Evolutionary conservation across 2,329 filamentous ascomycete species (phyloP), one percentile per base, ranked within the genome.

Genomic region (Apiospora marii): DNA sequence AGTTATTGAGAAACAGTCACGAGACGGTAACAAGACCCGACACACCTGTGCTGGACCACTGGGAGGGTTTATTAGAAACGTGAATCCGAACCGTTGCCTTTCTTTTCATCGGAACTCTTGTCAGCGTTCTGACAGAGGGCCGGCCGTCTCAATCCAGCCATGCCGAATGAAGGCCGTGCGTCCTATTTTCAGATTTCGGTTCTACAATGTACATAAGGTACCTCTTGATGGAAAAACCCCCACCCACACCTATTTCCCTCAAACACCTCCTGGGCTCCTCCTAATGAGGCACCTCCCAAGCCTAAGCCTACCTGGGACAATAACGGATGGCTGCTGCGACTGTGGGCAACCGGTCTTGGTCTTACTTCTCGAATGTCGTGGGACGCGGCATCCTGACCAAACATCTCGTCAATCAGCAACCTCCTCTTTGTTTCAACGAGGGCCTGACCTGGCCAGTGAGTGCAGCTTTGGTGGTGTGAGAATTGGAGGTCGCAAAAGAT

Each of bases 191-290:
- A 34, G 51, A 58, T 14, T 58, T 58, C 27, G 27, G 51, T 4
- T 58, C 16, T 61, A 4, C 4, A 30, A 30, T 30, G 27, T 30
- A 2, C 2, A 4, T 30, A 30, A 37, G 37, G 37, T 10, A 41
- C 53, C 27, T 30, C 27, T 37, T n/a, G 30, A 14, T 12, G 19
- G 58, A 37, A 22, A 61, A 61, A 14, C 53, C 53, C 27, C 53
- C 53, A 61, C 53, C 30, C 53, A 58, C 58, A 53, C 49, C 58
- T 30, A 64, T 64, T 64, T 64, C 58, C 24, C 51, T 64, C 58
- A 64, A 64, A 64, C 58, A 64, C 53, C 27, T 34, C 51, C 51
- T 58, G 51, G 27, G 10, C 30, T 27, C 27, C 51, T 41, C 37
- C 37, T 41, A 41, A 10, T 41, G 37, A 58, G 51, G 13, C 27